A percentile compares a stretch with the other conserved stretches of the same genome.
Conservation (phyloP, 148 eudicot species). For the Chenopodium berlandieri region DNA sequence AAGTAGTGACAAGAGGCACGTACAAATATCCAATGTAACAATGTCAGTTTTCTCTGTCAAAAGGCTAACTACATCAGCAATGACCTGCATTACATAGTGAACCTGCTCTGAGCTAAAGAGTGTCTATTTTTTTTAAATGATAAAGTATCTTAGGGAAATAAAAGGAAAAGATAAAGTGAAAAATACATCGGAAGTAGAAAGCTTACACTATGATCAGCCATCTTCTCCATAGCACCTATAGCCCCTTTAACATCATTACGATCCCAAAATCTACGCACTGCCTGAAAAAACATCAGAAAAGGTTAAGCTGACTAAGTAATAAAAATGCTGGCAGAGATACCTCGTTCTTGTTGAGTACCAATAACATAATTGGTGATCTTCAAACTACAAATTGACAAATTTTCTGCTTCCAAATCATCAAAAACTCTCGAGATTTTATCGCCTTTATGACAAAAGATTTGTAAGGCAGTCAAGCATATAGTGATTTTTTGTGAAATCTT, state of each 20-base stretch:
- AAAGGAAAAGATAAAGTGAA: not conserved
- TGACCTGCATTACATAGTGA: slow-evolving; percentile 51
- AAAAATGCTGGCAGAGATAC: not conserved
- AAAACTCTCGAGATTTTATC: not conserved
- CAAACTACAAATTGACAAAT: not conserved
- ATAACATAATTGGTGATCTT: not conserved
- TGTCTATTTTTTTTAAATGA: not conserved
- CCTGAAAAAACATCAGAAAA: slow-evolving; percentile 37
- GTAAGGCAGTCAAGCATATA: not conserved
- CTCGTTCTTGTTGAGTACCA: not conserved
- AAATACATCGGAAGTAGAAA: slow-evolving; percentile 14
- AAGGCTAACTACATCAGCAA: slow-evolving; percentile 76
- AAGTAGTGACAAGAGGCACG: slow-evolving; percentile 75
- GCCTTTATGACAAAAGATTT: not conserved
- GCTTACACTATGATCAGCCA: slow-evolving; percentile 89
- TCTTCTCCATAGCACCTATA: slow-evolving; percentile 67
- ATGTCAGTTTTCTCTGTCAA: slow-evolving; percentile 71
- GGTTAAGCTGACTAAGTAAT: not conserved
- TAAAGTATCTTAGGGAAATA: not conserved
- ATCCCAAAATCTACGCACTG: slow-evolving; percentile 75
- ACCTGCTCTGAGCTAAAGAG: slow-evolving; percentile 6
- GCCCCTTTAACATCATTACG: slow-evolving; percentile 91
- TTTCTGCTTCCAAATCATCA: not conserved
- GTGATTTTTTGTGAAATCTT: not conserved
- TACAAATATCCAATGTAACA: slow-evolving; percentile 80